Conservation (phyloP, 331 rosid species). For the Quercus tomentella region DNA sequence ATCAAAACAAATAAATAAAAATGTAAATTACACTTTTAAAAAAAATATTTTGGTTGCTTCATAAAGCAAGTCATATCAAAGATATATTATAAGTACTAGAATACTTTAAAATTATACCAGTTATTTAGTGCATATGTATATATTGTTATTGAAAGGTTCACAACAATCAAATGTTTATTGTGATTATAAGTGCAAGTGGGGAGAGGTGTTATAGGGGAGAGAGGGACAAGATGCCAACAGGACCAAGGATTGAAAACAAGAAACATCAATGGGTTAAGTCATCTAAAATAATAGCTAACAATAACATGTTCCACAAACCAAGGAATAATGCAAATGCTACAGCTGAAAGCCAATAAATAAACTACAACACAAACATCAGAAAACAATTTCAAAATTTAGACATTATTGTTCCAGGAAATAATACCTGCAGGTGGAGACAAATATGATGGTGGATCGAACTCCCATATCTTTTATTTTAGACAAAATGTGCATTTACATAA, state of each 20-base stretch:
- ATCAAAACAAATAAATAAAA: too few relatives aligned
- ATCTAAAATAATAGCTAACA: not conserved
- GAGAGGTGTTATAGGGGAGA: not conserved
- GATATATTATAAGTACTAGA: not conserved
- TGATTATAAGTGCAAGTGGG: too few relatives aligned
- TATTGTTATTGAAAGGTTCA: too few relatives aligned
- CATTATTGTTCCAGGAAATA: constrained; percentile 5
- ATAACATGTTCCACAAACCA: not conserved
- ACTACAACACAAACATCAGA: not conserved
- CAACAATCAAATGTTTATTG: too few relatives aligned
- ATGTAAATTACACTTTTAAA: too few relatives aligned
- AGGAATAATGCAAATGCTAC: not conserved
- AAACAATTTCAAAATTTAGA: not conserved
- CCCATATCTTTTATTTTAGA: constrained; percentile 69
- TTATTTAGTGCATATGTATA: too few relatives aligned
- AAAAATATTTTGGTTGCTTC: not conserved
- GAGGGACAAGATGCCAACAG: not conserved
- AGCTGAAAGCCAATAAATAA: not conserved
- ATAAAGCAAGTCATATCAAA: not conserved
- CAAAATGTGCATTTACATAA: constrained; percentile 60
- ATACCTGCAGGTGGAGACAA: constrained; percentile 78
- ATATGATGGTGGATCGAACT: constrained; percentile 73
- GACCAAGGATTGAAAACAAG: not conserved
- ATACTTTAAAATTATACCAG: not conserved
- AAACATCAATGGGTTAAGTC: not conserved